Percentiles rank a stretch among this genome's conserved stretches.
phyloP scores from a whole-genome alignment of 2,329 filamentous ascomycete genomes.

The Curvularia eragrostidis region DNA sequence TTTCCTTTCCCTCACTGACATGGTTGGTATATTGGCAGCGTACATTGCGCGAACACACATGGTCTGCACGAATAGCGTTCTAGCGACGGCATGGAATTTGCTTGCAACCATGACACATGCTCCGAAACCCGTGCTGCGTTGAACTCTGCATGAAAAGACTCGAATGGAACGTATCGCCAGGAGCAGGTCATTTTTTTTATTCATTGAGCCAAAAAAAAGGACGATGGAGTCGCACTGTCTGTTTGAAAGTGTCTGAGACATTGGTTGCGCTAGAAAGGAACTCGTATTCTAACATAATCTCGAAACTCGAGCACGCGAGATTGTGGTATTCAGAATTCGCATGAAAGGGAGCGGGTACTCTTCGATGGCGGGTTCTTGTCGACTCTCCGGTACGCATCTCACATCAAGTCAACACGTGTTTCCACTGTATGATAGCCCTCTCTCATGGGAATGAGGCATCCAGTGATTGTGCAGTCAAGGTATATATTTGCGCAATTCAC shows the following conservation, averaged over 20 bases:
- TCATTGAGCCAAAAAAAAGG: not conserved
- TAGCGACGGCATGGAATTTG: not conserved
- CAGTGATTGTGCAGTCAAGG: not conserved
- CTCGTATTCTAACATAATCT: not conserved
- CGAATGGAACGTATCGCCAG: not conserved
- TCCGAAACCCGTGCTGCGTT: not conserved
- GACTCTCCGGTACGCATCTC: not conserved
- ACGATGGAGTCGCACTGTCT: not conserved
- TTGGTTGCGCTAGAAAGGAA: not conserved
- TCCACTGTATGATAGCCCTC: not conserved
- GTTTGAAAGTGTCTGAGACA: not conserved
- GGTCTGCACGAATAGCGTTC: not conserved
- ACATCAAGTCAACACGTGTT: not conserved
- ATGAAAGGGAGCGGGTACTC: not conserved
- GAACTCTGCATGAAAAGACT: not conserved
- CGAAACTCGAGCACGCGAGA: not conserved
- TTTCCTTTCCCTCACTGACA: not conserved
- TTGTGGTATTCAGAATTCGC: not conserved
- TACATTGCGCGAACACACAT: not conserved
- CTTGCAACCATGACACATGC: not conserved
- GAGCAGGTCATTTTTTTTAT: not conserved
- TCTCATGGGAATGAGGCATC: not conserved
- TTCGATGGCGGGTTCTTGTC: not conserved
- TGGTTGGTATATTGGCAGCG: not conserved
- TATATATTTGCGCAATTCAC: not conserved